Percentiles rank a stretch among this genome's conserved stretches.
phyloP scores from a whole-genome alignment of 495 filamentous ascomycete genomes.

The Thermothielavioides terrestris region DNA sequence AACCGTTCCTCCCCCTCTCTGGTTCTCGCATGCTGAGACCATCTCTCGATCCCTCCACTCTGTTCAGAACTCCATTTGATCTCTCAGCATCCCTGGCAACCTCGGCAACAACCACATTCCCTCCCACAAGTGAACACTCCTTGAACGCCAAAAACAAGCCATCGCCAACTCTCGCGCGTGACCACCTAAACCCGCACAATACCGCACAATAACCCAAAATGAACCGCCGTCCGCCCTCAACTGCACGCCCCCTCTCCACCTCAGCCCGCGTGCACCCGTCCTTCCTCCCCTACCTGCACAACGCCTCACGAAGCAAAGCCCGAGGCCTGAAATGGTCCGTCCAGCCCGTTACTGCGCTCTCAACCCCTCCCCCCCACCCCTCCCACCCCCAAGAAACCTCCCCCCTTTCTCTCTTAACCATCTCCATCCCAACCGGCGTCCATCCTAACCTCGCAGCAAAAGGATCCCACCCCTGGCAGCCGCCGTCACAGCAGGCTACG shows the following conservation, averaged over 20 bases:
- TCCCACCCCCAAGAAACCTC: not conserved
- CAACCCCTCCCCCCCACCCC: too few species aligned
- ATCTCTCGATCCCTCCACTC: too few species aligned
- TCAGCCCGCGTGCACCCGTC: slow-evolving; percentile 36
- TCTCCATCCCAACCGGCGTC: slow-evolving; percentile 1
- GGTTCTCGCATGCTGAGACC: not conserved
- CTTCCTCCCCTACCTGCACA: slow-evolving; percentile 35
- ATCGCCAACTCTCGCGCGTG: not conserved
- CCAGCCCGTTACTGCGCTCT: too few species aligned
- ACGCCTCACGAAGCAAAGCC: slow-evolving; percentile 12
- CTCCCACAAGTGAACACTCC: too few species aligned
- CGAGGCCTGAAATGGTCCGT: slow-evolving; percentile 32
- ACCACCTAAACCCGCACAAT: not conserved
- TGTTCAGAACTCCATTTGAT: too few species aligned
- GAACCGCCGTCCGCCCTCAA: slow-evolving; percentile 10
- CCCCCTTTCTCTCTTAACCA: not conserved
- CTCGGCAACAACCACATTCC: not conserved
- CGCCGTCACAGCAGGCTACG: slow-evolving; percentile 36
- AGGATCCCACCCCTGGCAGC: slow-evolving; percentile 35
- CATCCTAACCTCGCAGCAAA: too few species aligned
- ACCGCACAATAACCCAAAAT: slow-evolving; percentile 18
- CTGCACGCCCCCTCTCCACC: slow-evolving; percentile 28
- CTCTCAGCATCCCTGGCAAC: too few species aligned
- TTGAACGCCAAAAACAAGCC: not conserved
- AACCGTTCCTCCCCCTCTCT: not conserved